phyloP scores from a whole-genome alignment of 768 basidiomycete species.

The Mycena maculata region DNA sequence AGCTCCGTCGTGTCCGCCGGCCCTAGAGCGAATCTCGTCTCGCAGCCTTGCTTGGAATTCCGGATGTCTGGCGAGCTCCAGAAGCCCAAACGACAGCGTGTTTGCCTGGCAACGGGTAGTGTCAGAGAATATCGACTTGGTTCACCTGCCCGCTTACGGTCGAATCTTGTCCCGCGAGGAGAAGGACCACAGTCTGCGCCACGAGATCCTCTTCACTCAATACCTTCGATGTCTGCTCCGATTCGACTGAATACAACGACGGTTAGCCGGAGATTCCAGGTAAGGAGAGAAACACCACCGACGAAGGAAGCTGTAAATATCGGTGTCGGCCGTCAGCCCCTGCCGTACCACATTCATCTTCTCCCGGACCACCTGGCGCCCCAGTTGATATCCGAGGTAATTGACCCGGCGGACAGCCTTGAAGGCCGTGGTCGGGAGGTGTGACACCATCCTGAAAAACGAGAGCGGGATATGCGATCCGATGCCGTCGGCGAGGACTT shows the following conservation, averaged over 20 bases:
- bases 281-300: not conserved
- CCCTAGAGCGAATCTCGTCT: conserved; percentile 5
- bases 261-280: no score
- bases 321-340: not conserved
- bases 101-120: not conserved
- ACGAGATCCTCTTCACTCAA: conserved; percentile 23
- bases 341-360: conserved; percentile 4
- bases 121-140: not conserved
- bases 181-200: conserved; percentile 18
- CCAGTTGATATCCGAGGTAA: not conserved
- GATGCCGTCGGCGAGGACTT: conserved; percentile 8
- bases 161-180: conserved; percentile 28
- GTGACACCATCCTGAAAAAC: not conserved
- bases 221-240: not conserved
- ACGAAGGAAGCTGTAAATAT: conserved; percentile 20
- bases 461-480: not conserved
- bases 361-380: not conserved
- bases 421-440: conserved; percentile 22
- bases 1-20: not conserved
- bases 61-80: conserved; percentile 19
- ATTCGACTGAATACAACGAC: not conserved
- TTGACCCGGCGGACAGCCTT: not conserved
- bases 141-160: not conserved
- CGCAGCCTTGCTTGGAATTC: conserved; percentile 20
- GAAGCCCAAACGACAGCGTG: conserved; percentile 17